Percentiles rank a stretch among this genome's conserved stretches.
Evolutionary conservation across 2,329 filamentous ascomycete species (phyloP).

Genomic region (Pestalotiopsis sp.): DNA sequence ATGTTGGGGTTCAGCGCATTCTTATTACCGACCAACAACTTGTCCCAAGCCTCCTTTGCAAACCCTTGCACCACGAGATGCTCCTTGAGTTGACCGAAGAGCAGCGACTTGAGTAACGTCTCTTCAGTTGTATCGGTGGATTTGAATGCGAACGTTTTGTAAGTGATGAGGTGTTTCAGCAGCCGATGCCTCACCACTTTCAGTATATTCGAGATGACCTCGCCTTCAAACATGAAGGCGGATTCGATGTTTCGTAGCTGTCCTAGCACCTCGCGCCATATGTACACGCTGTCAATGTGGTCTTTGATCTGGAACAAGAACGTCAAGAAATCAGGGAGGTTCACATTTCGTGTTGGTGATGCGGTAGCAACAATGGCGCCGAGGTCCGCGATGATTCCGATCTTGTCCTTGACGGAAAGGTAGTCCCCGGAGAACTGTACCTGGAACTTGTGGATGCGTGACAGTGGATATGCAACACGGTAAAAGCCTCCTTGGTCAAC

Average conservation of each 20-base stretch:
- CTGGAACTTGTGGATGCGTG: slow-evolving; percentile 9
- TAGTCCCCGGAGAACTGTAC: slow-evolving; percentile 5
- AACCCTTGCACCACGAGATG: not conserved
- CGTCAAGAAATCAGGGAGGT: slow-evolving; percentile 7
- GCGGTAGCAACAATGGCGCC: slow-evolving; percentile 6
- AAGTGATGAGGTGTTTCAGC: not conserved
- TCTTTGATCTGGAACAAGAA: slow-evolving; percentile 8
- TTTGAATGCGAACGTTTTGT: not conserved
- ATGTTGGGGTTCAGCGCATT: slow-evolving; percentile 11
- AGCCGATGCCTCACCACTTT: not conserved
- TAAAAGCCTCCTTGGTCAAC: slow-evolving; percentile 8
- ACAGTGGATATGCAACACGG: slow-evolving; percentile 9
- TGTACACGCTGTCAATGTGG: not conserved
- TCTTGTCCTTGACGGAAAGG: slow-evolving; percentile 7
- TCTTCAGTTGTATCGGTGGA: not conserved
- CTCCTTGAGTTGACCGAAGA: slow-evolving; percentile 9
- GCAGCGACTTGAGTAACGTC: not conserved
- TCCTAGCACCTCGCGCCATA: slow-evolving; percentile 10
- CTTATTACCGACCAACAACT: slow-evolving; percentile 1
- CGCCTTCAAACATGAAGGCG: slow-evolving; percentile 9
- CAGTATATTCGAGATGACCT: not conserved
- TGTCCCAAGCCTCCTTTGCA: not conserved
- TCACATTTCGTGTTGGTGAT: not conserved
- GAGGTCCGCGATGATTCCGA: slow-evolving; percentile 11
- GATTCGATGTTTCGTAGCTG: not conserved